phyloP scores from a whole-genome alignment of 2,329 filamentous ascomycete species.

The Zasmidium cellare region DNA sequence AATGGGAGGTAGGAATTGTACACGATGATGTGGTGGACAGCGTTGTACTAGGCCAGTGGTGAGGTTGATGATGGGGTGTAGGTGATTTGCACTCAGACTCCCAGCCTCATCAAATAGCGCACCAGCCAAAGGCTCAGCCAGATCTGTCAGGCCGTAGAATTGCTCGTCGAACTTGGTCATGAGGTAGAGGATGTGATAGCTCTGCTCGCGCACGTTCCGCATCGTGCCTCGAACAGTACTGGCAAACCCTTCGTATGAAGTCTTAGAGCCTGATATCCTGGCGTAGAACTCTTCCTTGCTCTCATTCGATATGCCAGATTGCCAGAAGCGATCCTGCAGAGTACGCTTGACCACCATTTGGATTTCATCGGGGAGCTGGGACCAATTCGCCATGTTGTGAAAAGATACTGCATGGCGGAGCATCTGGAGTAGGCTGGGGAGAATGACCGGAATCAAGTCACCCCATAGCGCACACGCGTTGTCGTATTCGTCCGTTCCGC shows the following conservation, averaged over 20 bases:
- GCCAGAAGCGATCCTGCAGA: conserved; percentile 95
- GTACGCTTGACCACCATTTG: conserved; percentile 76
- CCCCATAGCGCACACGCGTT: conserved; percentile 82
- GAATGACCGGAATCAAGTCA: conserved; percentile 74
- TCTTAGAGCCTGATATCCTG: conserved; percentile 82
- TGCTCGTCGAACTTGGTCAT: conserved; percentile 83
- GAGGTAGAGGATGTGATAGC: conserved; percentile 91
- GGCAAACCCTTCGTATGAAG: conserved; percentile 87
- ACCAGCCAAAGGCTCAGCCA: conserved; percentile 79
- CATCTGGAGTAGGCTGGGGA: conserved; percentile 84
- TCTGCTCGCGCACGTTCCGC: conserved; percentile 85
- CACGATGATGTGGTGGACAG: conserved; percentile 76
- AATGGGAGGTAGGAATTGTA: conserved; percentile 81
- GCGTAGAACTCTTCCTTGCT: conserved; percentile 97
- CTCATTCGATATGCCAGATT: conserved; percentile 92
- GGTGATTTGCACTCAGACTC: conserved; percentile 84
- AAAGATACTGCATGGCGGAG: conserved; percentile 88
- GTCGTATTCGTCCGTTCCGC: conserved; percentile 69
- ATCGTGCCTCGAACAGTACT: conserved; percentile 89
- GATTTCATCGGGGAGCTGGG: conserved; percentile 72
- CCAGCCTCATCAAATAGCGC: conserved; percentile 81
- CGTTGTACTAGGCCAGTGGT: conserved; percentile 87
- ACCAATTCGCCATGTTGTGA: conserved; percentile 84
- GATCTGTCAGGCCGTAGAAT: conserved; percentile 86
- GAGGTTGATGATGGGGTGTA: conserved; percentile 88